Percentiles rank a stretch among this genome's conserved stretches.
Evolutionary conservation across 352 stramenopile genomes (phyloP).

Genomic region (Globisporangium takayamanum): DNA sequence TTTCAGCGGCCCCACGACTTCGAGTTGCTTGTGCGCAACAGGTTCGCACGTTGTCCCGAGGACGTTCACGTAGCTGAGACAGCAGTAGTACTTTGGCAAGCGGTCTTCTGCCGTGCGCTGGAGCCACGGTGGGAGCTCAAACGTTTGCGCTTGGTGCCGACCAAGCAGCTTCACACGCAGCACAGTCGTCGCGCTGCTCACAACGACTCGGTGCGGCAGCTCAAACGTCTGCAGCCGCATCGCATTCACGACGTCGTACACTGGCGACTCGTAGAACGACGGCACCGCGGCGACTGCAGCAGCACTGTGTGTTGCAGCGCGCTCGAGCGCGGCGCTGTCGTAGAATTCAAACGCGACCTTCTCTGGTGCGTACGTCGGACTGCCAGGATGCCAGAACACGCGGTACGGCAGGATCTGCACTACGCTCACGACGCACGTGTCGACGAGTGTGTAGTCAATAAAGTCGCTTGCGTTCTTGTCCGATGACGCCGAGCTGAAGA

Average conservation of each 20-base stretch:
- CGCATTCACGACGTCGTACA: constrained; percentile 57
- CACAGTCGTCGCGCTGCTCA: constrained; percentile 26
- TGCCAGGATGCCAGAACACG: constrained; percentile 73
- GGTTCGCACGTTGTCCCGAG: constrained; percentile 36
- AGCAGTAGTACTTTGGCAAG: constrained; percentile 73
- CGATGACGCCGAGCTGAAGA: constrained; percentile 46
- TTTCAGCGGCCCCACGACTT: constrained; percentile 16
- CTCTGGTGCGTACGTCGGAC: constrained; percentile 66
- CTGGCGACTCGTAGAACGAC: constrained; percentile 49
- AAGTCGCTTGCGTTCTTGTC: constrained; percentile 54
- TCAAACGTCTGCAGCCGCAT: constrained; percentile 65
- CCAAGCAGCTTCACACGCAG: constrained; percentile 59
- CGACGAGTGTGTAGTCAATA: constrained; percentile 66
- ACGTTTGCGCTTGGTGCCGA: constrained; percentile 67
- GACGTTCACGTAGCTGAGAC: constrained; percentile 70
- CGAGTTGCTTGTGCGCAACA: constrained; percentile 1
- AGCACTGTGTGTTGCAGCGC: neutral
- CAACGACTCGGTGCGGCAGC: constrained; percentile 41
- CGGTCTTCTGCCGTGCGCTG: constrained; percentile 32
- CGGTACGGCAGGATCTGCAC: constrained; percentile 74
- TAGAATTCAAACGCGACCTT: constrained; percentile 72
- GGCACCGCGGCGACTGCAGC: neutral
- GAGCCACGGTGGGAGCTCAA: constrained; percentile 49
- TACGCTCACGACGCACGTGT: constrained; percentile 44
- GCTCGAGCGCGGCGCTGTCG: constrained; percentile 13